Evolutionary conservation across 257 asterid genomes (phyloP).

Genomic region (Fraxinus cuspidata): DNA sequence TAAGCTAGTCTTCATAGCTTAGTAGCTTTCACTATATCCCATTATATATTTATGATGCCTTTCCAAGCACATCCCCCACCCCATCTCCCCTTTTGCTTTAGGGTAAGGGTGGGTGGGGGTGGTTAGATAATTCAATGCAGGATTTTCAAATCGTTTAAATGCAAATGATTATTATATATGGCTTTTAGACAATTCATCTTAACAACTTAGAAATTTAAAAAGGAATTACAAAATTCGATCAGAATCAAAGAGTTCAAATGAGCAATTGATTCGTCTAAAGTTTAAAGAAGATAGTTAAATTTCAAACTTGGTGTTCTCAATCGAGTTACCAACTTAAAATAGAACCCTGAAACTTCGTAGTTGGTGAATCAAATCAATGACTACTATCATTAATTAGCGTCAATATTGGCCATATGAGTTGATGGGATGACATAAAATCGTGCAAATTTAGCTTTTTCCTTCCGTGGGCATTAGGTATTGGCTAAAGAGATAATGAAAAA

Average conservation of each 20-base stretch:
- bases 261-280: not conserved
- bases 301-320: no score
- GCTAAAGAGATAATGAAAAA: conserved; percentile 5
- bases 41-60: conserved; percentile 10
- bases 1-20: conserved; percentile 12
- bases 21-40: conserved; percentile 34
- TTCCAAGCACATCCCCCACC: not conserved
- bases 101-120: not conserved
- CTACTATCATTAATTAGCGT: no score
- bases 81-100: not conserved
- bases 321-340: no score
- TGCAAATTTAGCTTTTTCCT: not conserved
- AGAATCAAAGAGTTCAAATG: not conserved
- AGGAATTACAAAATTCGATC: not conserved
- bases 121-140: not conserved
- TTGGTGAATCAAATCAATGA: no score
- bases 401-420: not conserved
- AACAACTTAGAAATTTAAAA: not conserved
- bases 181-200: not conserved
- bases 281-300: no score
- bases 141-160: not conserved
- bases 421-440: not conserved
- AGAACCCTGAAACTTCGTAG: no score
- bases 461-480: not conserved
- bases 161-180: not conserved